These are phyloP conservation scores for Pneumocystis carinii DNA, from an alignment of 1,139 yeast species.

Conservation along the genomic window DNA sequence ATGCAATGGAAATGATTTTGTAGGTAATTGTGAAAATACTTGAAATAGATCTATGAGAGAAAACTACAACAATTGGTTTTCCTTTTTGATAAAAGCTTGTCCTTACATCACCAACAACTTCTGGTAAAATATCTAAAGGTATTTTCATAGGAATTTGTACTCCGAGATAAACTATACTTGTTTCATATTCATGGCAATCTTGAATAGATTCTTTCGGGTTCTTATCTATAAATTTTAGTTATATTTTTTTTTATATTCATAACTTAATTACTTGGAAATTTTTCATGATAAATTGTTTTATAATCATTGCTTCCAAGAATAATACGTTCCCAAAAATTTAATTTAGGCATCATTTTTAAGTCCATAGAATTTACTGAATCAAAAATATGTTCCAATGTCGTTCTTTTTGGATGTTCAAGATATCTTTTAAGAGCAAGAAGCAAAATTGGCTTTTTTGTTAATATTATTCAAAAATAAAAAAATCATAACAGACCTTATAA, in stretches of 20 bases:
- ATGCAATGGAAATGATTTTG: conserved; percentile 15
- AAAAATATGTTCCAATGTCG: conserved; percentile 25
- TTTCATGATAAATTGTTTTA: conserved; percentile 22
- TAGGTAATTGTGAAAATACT: not conserved
- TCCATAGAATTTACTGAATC: conserved; percentile 28
- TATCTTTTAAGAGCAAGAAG: conserved; percentile 39
- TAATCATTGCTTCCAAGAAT: conserved; percentile 22
- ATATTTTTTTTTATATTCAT: not conserved
- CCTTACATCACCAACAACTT: conserved; percentile 23
- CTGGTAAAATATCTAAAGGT: conserved; percentile 24
- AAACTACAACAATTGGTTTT: conserved; percentile 14
- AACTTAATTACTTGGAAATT: conserved; percentile 16
- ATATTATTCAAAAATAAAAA: not conserved
- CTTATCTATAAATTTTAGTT: not conserved
- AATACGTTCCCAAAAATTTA: conserved; percentile 21
- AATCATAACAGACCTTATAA: conserved; percentile 24
- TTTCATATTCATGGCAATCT: conserved; percentile 24
- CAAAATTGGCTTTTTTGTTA: conserved; percentile 31
- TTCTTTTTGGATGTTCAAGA: conserved; percentile 20
- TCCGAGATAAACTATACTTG: conserved; percentile 21
- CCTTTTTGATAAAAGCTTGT: conserved; percentile 16
- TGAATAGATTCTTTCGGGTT: not conserved
- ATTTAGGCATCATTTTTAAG: conserved; percentile 21
- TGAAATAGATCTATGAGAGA: conserved; percentile 13
- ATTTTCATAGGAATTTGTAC: conserved; percentile 25